Conservation (phyloP, 352 stramenopile species). For the Phytophthora capsici region DNA sequence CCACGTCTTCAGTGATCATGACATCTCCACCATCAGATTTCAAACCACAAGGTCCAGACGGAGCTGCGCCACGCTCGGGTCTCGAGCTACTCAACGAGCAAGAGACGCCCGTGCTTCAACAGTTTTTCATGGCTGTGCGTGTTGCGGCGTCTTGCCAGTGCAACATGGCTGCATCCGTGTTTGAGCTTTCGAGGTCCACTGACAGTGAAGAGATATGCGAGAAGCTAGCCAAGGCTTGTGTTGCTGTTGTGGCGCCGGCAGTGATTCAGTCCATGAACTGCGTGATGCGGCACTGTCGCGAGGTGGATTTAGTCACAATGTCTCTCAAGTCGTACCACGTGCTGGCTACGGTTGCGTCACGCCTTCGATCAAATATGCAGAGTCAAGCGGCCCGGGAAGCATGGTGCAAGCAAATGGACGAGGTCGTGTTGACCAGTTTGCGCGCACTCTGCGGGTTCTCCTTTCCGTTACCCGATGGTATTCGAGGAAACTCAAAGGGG, state of each 20-base stretch:
- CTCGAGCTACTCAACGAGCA: slow-evolving; percentile 87
- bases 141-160: slow-evolving; percentile 76
- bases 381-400: slow-evolving; percentile 40
- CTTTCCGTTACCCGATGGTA: slow-evolving; percentile 74
- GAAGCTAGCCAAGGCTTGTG: slow-evolving; percentile 60
- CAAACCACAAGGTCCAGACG: slow-evolving; percentile 46
- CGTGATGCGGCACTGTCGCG: slow-evolving; percentile 82
- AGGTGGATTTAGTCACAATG: slow-evolving; percentile 84
- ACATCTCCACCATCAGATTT: slow-evolving; percentile 83
- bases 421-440: slow-evolving; percentile 77
- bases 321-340: slow-evolving; percentile 88
- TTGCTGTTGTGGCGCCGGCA: slow-evolving; percentile 69
- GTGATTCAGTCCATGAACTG: slow-evolving; percentile 77
- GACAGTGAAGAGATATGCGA: slow-evolving; percentile 53
- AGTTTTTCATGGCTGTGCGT: slow-evolving; percentile 83
- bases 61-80: slow-evolving; percentile 57
- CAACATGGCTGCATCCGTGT: slow-evolving; percentile 78
- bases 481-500: slow-evolving; percentile 54
- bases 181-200: slow-evolving; percentile 69
- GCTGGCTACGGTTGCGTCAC: slow-evolving; percentile 75
- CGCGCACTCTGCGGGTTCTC: slow-evolving; percentile 80
- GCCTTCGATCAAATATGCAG: slow-evolving; percentile 63
- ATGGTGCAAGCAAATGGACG: slow-evolving; percentile 68
- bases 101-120: slow-evolving; percentile 76
- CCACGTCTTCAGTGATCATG: slow-evolving; percentile 79